Conservation (phyloP, 495 filamentous ascomycete genomes). For the Hypoxylon fuscum region DNA sequence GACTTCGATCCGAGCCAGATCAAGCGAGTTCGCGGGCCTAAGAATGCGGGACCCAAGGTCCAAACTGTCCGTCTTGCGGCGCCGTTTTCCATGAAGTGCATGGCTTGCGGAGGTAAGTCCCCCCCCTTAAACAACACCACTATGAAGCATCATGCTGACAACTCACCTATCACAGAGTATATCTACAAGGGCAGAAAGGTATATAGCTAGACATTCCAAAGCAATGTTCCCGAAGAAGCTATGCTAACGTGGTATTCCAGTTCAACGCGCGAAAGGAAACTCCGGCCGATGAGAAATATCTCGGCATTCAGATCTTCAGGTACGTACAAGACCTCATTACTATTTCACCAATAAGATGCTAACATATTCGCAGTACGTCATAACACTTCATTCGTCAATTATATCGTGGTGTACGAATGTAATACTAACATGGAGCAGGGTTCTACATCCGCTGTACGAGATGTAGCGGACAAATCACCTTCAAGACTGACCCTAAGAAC, state of each 20-base stretch:
- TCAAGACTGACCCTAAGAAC: slow-evolving; percentile 93
- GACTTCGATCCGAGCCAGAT: slow-evolving; percentile 93
- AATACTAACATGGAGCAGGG: slow-evolving; percentile 11
- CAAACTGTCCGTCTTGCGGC: slow-evolving; percentile 97
- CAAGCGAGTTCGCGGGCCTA: slow-evolving; percentile 70
- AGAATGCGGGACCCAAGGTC: slow-evolving; percentile 78
- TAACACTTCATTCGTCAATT: background rate
- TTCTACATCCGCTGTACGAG: slow-evolving; percentile 83
- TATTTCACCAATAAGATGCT: background rate
- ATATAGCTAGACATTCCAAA: background rate
- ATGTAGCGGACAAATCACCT: slow-evolving; percentile 89
- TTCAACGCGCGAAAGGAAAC: slow-evolving; percentile 92
- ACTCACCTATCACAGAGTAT: slow-evolving; percentile 66
- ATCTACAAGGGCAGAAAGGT: slow-evolving; percentile 93
- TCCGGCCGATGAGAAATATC: slow-evolving; percentile 84
- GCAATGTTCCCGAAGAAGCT: background rate
- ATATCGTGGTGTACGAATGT: background rate
- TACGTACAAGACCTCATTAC: slow-evolving; percentile 1
- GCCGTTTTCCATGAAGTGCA: slow-evolving; percentile 93
- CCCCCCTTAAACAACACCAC: background rate
- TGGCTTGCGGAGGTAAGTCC: slow-evolving; percentile 69
- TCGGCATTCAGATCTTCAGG: slow-evolving; percentile 81
- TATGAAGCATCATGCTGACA: slow-evolving; percentile 1
- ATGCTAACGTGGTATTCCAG: slow-evolving; percentile 10
- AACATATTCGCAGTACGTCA: slow-evolving; percentile 17